Base-by-base conservation (phyloP, 2,329 filamentous ascomycete genomes). In the Acrocalymma vagum region DNA sequence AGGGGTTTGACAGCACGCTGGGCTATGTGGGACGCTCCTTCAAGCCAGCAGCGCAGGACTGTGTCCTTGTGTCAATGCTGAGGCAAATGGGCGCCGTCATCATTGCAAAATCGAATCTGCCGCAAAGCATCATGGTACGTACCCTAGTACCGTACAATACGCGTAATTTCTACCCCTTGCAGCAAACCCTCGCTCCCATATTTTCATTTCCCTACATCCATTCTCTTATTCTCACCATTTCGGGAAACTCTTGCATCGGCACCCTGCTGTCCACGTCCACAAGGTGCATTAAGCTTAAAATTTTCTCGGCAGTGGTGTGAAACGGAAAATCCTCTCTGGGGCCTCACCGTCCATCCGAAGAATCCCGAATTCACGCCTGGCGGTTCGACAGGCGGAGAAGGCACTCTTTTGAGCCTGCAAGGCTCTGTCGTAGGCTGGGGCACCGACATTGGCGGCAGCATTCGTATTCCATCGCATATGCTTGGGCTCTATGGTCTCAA, bases 21-120 rank as follows among this genome's bases (percentile, higher is more conserved):
- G 83, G 82, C 9, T 86, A 85, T 55, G 73, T 85, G 16, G 81
- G 83, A n/a, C 84, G 82, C 77, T 79, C 78, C 0, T 78, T 78
- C 38, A 59, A 72, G 2, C 79, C 79, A 1, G 79, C 79, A 2
- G 41, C 45, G 0, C 69, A 78, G 7, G 75, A 84, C 53, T 76
- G 76, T 4, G 70, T 72, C 1, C 46, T 86, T n/a, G 79, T 78
- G 6, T 80, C 79, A 0, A 80, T 84, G 49, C 67, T 85, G 63
- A 82, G 79, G 34, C 67, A 74, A 27, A 75, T 76, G 43, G 74
- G 71, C 3, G 78, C 70, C 43, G 76, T 72, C 21, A 79, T 71
- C 56, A 71, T 69, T 68, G 65, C 61, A 62, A 73, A 27, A 77
- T 77, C 50, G 75, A 87, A 65, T 78, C 3, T 84, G 75, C 65